Evolutionary conservation across 495 filamentous ascomycete genomes (phyloP).

Genomic region (Lophium mytilinum): DNA sequence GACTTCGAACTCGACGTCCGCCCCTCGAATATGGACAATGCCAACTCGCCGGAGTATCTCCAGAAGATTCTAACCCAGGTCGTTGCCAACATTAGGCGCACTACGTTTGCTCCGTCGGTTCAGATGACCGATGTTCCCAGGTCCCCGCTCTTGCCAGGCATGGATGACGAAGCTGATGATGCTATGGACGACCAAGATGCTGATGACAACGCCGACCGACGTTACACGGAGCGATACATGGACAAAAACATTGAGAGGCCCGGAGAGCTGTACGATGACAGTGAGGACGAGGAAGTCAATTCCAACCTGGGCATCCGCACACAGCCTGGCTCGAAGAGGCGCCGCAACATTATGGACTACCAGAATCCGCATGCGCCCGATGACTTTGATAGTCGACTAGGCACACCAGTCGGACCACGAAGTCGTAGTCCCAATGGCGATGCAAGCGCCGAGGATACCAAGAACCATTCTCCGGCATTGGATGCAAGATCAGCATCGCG

Average conservation of each 20-base stretch:
- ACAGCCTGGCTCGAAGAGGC: conserved; percentile 51
- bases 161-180: conserved; percentile 81
- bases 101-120: conserved; percentile 80
- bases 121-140: conserved; percentile 94
- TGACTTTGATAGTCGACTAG: conserved; percentile 29
- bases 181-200: conserved; percentile 82
- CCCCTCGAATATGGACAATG: conserved; percentile 98
- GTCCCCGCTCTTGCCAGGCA: conserved; percentile 47
- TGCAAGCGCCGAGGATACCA: background rate
- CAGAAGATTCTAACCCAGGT: conserved; percentile 91
- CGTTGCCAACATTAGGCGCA: conserved; percentile 86
- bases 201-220: conserved; percentile 78
- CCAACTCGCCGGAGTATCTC: conserved; percentile 88
- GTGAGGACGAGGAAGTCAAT: conserved; percentile 82
- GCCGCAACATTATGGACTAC: conserved; percentile 63
- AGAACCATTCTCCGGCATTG: conserved; percentile 5
- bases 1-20: conserved; percentile 95
- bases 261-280: conserved; percentile 39
- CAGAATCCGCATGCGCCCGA: conserved; percentile 55
- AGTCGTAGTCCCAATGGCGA: conserved; percentile 13
- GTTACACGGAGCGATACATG: conserved; percentile 74
- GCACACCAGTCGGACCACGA: conserved; percentile 6
- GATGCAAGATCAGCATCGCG: conserved; percentile 10
- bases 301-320: conserved; percentile 59
- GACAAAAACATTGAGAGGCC: conserved; percentile 55